Conservation (phyloP, 805 yeast species). For the Myxozyma kluyveri region DNA sequence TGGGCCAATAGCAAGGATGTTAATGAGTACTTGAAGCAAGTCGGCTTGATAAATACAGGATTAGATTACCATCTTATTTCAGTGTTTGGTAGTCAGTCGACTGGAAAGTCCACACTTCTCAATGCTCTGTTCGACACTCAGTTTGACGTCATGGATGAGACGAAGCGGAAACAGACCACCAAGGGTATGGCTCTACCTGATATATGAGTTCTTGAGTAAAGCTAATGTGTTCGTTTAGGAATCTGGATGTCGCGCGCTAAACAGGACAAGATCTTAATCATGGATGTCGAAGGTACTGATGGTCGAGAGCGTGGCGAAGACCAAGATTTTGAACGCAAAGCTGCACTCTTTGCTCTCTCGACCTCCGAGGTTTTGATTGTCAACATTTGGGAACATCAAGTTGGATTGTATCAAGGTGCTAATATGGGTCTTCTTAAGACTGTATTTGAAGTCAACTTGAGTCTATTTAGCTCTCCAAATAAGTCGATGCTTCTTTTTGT, state of each 20-base stretch:
- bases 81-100: constrained; percentile 95
- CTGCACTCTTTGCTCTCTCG: constrained; percentile 90
- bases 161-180: constrained; percentile 83
- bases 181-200: constrained; percentile 53
- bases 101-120: constrained; percentile 91
- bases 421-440: constrained; percentile 94
- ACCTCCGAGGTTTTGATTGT: constrained; percentile 88
- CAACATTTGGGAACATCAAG: constrained; percentile 96
- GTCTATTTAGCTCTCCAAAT: constrained; percentile 51
- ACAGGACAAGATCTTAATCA: constrained; percentile 56
- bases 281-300: constrained; percentile 99
- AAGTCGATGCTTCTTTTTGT: constrained; percentile 78
- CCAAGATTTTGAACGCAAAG: constrained; percentile 95
- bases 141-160: constrained; percentile 92
- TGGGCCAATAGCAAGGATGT: constrained; percentile 7
- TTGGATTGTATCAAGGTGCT: constrained; percentile 96
- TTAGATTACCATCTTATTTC: constrained; percentile 84
- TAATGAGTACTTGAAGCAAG: constrained; percentile 39
- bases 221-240: constrained; percentile 9
- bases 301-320: constrained; percentile 98
- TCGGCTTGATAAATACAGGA: constrained; percentile 49
- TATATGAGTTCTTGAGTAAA: background rate
- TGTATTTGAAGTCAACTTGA: constrained; percentile 90
- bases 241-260: constrained; percentile 32
- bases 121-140: constrained; percentile 81